phyloP scores from a whole-genome alignment of 345 rosid species.

The Rhodomyrtus tomentosa region DNA sequence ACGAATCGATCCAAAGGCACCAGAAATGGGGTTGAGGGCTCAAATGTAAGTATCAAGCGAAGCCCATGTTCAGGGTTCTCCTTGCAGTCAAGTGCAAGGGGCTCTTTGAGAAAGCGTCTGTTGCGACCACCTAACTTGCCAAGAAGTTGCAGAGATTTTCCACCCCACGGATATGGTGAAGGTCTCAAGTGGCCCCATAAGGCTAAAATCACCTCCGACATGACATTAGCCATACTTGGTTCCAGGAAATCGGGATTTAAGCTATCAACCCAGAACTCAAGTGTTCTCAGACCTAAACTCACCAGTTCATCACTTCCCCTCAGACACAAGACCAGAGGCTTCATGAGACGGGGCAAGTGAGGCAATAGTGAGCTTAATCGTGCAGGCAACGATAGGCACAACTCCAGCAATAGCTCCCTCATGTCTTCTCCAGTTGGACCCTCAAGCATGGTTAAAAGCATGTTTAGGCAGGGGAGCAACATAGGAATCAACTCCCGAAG shows the following conservation, averaged over 20 bases:
- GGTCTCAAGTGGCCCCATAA: conserved; percentile 97
- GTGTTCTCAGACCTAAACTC: conserved; percentile 80
- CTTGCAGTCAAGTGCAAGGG: conserved; percentile 94
- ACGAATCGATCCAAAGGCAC: conserved; percentile 90
- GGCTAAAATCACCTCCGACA: conserved; percentile 95
- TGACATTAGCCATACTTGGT: conserved; percentile 95
- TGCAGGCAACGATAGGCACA: conserved; percentile 89
- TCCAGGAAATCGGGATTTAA: conserved; percentile 97
- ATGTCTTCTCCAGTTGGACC: conserved; percentile 96
- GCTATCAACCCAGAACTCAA: conserved; percentile 99
- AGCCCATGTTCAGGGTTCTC: conserved; percentile 98
- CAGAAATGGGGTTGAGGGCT: conserved; percentile 89
- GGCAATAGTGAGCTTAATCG: conserved; percentile 96
- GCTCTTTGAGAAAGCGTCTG: conserved; percentile 92
- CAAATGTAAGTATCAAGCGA: conserved; percentile 91
- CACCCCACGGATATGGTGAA: conserved; percentile 90
- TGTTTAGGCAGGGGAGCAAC: conserved; percentile 87
- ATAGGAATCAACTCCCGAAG: conserved; percentile 80
- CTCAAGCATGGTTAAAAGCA: conserved; percentile 88
- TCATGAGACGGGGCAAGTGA: conserved; percentile 81
- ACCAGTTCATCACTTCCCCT: conserved; percentile 87
- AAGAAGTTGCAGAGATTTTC: conserved; percentile 85
- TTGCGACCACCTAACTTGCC: conserved; percentile 99
- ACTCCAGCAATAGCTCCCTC: conserved; percentile 88
- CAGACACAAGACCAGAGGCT: conserved; percentile 87